phyloP scores from a whole-genome alignment of 352 stramenopile species.

The Globisporangium uncinulatum region DNA sequence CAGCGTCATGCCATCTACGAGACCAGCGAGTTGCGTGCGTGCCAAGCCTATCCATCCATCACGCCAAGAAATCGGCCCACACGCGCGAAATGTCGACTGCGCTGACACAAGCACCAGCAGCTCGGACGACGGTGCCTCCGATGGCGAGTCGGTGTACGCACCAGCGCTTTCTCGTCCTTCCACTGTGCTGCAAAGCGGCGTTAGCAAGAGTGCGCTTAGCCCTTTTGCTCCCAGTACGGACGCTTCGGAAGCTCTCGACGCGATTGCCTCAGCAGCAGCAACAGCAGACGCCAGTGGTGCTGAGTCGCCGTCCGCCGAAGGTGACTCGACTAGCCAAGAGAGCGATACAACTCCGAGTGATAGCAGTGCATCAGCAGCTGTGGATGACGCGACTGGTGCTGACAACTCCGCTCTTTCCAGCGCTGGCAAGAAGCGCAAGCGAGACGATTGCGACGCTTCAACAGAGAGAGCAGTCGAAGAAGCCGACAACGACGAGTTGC shows the following conservation, averaged over 20 bases:
- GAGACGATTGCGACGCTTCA: neutral
- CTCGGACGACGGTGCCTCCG: constrained; percentile 4
- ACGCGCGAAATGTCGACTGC: neutral
- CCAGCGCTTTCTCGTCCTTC: no score
- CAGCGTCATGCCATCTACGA: no score
- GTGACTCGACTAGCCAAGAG: neutral
- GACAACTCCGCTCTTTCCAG: neutral
- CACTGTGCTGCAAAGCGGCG: neutral
- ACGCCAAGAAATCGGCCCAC: constrained; percentile 3
- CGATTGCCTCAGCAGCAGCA: neutral
- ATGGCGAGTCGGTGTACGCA: neutral
- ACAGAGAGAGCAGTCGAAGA: neutral
- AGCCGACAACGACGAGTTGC: constrained; percentile 1
- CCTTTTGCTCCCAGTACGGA: neutral
- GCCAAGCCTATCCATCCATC: no score
- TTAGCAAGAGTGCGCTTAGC: neutral
- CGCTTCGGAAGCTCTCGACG: neutral
- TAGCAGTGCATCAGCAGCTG: neutral
- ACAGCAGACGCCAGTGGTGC: neutral
- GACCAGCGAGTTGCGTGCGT: no score
- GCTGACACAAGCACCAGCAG: neutral
- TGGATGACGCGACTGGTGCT: neutral
- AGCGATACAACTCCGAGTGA: no score
- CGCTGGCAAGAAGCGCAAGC: constrained; percentile 11
- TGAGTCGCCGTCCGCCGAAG: no score